Evolutionary conservation across 2,329 filamentous ascomycete genomes (phyloP).

Genomic region (Hymenoscyphus scutula): DNA sequence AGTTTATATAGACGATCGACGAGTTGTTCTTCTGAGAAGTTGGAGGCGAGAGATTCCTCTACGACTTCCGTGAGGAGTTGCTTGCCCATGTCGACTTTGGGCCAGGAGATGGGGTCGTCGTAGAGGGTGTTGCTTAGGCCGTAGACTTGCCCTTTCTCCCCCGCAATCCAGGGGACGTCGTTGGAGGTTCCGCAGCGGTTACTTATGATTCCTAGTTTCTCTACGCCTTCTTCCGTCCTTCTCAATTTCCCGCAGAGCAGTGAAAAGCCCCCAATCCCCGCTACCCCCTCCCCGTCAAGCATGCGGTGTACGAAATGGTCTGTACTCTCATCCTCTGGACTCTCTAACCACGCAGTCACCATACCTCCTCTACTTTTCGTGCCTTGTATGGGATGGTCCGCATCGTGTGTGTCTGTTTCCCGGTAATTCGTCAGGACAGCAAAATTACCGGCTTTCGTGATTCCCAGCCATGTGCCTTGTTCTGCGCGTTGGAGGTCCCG

Average conservation of each 20-base stretch:
- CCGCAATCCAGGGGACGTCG: slow-evolving; percentile 57
- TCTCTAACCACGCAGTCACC: slow-evolving; percentile 61
- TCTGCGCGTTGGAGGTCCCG: slow-evolving; percentile 61
- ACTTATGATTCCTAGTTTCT: slow-evolving; percentile 59
- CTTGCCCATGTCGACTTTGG: slow-evolving; percentile 55
- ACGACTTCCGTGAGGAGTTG: slow-evolving; percentile 40
- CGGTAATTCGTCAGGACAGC: slow-evolving; percentile 67
- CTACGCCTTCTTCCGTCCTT: slow-evolving; percentile 37
- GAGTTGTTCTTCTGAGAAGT: slow-evolving; percentile 46
- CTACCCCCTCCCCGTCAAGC: slow-evolving; percentile 51
- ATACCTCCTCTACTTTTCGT: slow-evolving; percentile 60
- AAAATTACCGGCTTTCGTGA: slow-evolving; percentile 58
- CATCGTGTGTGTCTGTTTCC: slow-evolving; percentile 51
- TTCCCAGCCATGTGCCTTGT: slow-evolving; percentile 64
- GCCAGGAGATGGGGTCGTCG: slow-evolving; percentile 54
- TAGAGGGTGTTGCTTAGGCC: slow-evolving; percentile 64
- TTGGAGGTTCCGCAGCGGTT: slow-evolving; percentile 54
- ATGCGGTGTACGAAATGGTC: slow-evolving; percentile 51
- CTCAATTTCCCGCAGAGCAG: slow-evolving; percentile 62
- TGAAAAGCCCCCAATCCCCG: slow-evolving; percentile 64
- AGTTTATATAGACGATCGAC: slow-evolving; percentile 52
- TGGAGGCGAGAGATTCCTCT: slow-evolving; percentile 41
- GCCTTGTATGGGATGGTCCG: slow-evolving; percentile 51
- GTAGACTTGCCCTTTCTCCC: slow-evolving; percentile 50
- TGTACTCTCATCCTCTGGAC: slow-evolving; percentile 47